Evolutionary conservation across 495 filamentous ascomycete genomes (phyloP), one percentile per base, ranked within the genome.

Genomic region (Xylaria telfairii): DNA sequence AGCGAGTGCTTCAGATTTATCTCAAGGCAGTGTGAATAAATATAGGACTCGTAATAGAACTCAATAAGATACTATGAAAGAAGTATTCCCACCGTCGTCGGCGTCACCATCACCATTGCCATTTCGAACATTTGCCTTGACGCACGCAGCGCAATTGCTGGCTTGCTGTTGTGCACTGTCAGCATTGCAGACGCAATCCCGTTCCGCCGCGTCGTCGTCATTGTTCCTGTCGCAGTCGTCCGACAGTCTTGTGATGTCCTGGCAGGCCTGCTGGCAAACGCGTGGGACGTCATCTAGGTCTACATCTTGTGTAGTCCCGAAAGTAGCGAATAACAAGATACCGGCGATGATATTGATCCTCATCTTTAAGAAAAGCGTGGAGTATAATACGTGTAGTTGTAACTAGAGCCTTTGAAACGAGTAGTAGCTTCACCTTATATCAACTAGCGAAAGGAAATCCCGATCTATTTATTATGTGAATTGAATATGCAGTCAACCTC

Each of bases 191-290:
- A 66, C 19, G 32, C 63, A 66, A 30, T 66, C 32, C 21, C 44
- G 49, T n/a, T 66, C 46, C 1, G 21, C 46, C n/a, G 28, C n/a
- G 8, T 66, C 47, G 46, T 26, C 7, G 46, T 26, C 10, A 8
- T 12, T 66, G 19, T 24, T 19, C 24, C 28, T 54, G 15, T 54
- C 63, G 26, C 63, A 66, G n/a, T 54, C 47, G 28, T 39, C 28
- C 21, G 63, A 66, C n/a, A 53, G 32, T 13, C n/a, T 44, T 13
- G 63, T 19, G 13, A 66, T 66, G 47, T 66, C 47, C 24, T 54
- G 63, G 46, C 63, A 66, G 21, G 30, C 44, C 46, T 66, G 46
- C 32, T 54, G 63, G 63, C 63, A 66, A 26, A 46, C 63, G 13
- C 19, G 44, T 26, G 63, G 63, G 6, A 66, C 9, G n/a, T 66